These are phyloP conservation scores for Apiospora saccharicola DNA, from an alignment of 2,329 filamentous ascomycete genomes.

Conservation along the genomic window DNA sequence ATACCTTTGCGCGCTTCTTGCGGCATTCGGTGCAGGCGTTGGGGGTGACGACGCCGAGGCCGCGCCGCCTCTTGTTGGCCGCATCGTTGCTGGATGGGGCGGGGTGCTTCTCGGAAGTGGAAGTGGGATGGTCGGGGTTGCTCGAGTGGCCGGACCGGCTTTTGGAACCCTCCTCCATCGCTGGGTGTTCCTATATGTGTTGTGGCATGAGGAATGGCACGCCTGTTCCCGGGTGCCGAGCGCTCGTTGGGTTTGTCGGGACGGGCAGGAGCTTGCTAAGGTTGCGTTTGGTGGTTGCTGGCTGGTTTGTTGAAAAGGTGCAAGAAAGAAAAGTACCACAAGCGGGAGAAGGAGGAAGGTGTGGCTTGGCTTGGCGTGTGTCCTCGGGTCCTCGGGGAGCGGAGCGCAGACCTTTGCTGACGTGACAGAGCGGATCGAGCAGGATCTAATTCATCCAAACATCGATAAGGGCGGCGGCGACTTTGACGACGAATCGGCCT, in stretches of 20 bases:
- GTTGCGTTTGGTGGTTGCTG: background rate
- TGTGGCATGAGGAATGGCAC: constrained; percentile 5
- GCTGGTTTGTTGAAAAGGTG: background rate
- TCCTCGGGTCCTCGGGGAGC: constrained; percentile 3
- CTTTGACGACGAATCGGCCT: background rate
- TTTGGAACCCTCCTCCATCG: constrained; percentile 42
- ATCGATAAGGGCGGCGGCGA: background rate
- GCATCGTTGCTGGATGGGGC: constrained; percentile 31
- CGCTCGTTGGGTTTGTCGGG: background rate
- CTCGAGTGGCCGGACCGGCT: constrained; percentile 34
- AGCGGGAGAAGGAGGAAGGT: background rate
- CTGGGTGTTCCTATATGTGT: constrained; percentile 24
- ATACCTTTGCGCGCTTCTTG: constrained; percentile 68
- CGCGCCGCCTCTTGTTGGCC: constrained; percentile 60
- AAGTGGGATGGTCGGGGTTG: constrained; percentile 35
- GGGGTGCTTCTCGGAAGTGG: constrained; percentile 35
- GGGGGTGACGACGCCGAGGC: constrained; percentile 63
- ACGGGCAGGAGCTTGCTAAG: background rate
- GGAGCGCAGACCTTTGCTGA: background rate
- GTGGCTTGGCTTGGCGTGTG: background rate
- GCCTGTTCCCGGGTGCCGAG: background rate
- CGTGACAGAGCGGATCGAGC: background rate
- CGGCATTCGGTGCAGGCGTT: constrained; percentile 69
- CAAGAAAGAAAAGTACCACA: background rate
- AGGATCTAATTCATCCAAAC: constrained; percentile 8